Evolutionary conservation across 2,329 filamentous ascomycete genomes (phyloP).

Genomic region (Amphichorda felina): DNA sequence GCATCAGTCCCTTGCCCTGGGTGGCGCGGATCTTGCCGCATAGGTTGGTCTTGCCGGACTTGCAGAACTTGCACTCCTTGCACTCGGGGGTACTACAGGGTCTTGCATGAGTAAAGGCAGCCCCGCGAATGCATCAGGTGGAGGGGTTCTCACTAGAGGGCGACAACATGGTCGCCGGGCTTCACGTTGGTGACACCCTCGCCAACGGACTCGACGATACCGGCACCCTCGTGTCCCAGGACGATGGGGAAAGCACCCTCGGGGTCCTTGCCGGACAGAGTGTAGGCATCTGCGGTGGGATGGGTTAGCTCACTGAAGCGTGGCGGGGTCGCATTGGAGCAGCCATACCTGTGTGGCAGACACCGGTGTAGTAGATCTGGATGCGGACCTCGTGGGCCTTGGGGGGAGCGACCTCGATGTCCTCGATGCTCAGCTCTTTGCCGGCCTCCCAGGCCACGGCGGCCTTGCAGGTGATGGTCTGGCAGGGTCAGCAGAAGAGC

Average conservation of each 20-base stretch:
- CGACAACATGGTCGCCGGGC: conserved; percentile 81
- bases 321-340: neutral
- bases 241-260: conserved; percentile 89
- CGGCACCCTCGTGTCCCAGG: conserved; percentile 82
- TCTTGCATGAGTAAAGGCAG: neutral
- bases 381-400: conserved; percentile 92
- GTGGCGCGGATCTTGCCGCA: conserved; percentile 98
- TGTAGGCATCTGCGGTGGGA: conserved; percentile 69
- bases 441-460: conserved; percentile 96
- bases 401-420: conserved; percentile 83
- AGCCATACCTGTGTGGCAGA: conserved; percentile 81
- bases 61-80: conserved; percentile 98
- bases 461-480: conserved; percentile 96
- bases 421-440: conserved; percentile 79
- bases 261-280: conserved; percentile 89
- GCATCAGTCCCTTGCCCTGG: conserved; percentile 93
- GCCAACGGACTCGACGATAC: conserved; percentile 85
- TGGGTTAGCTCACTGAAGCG: neutral
- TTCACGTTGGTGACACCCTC: conserved; percentile 94
- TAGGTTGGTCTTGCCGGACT: conserved; percentile 97
- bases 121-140: neutral
- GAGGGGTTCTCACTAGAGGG: conserved; percentile 57
- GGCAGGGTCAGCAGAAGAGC: conserved; percentile 4
- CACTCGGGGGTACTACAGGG: conserved; percentile 81
- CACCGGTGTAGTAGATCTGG: conserved; percentile 93